phyloP scores from a whole-genome alignment of 176 grass and related monocot genomes.

The Paspalum notatum region DNA sequence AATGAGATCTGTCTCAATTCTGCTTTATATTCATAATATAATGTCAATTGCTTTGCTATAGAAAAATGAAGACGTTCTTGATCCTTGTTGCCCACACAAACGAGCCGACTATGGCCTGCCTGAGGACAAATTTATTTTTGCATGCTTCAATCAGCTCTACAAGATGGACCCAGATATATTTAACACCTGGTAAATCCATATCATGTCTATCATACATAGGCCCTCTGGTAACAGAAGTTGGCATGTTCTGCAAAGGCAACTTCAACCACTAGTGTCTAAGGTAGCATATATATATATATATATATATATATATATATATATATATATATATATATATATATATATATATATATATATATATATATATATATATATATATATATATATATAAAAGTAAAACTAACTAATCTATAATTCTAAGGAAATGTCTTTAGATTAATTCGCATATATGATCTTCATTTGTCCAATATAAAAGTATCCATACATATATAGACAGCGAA shows the following conservation, averaged over 20 bases:
- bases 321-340: no score
- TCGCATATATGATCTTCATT: neutral
- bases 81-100: constrained; percentile 13
- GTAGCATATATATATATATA: neutral
- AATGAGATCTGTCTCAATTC: neutral
- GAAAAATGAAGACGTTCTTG: constrained; percentile 18
- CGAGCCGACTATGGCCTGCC: constrained; percentile 22
- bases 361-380: no score
- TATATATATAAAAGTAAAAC: no score
- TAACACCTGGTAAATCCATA: constrained; percentile 6
- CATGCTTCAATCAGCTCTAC: constrained; percentile 18
- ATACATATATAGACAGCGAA: neutral
- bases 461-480: neutral
- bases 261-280: neutral
- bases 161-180: constrained; percentile 24
- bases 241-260: neutral
- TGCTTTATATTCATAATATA: constrained; percentile 21
- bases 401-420: neutral
- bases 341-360: no score
- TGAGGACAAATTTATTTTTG: constrained; percentile 18
- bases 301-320: no score
- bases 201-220: neutral
- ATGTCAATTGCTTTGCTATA: neutral
- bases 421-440: neutral
- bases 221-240: neutral